These are phyloP conservation scores for Gymnopilus junonius DNA, from an alignment of 768 basidiomycete genomes.

Conservation along the genomic window DNA sequence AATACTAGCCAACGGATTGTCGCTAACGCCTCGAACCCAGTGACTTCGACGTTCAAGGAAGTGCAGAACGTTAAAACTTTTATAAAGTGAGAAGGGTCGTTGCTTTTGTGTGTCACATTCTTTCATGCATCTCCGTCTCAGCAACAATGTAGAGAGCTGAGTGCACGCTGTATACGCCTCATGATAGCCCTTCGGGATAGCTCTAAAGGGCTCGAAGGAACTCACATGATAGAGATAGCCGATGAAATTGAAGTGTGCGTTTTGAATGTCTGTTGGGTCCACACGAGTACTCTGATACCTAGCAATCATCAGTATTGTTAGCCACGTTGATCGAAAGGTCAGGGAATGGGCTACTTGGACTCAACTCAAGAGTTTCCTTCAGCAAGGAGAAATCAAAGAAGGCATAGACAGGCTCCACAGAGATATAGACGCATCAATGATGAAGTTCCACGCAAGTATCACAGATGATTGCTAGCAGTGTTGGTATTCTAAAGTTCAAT, in stretches of 20 bases:
- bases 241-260: slow-evolving; percentile 41
- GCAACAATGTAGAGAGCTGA: slow-evolving; percentile 43
- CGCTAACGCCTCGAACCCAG: slow-evolving; percentile 22
- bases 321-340: slow-evolving; percentile 34
- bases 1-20: neutral
- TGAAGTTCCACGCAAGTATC: slow-evolving; percentile 39
- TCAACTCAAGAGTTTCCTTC: slow-evolving; percentile 40
- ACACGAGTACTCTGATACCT: neutral
- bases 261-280: neutral
- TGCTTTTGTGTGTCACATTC: neutral
- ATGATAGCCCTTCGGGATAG: slow-evolving; percentile 38
- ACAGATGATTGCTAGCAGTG: neutral
- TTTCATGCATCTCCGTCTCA: slow-evolving; percentile 14
- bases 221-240: slow-evolving; percentile 29
- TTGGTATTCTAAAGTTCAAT: neutral
- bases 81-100: slow-evolving; percentile 33
- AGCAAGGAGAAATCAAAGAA: slow-evolving; percentile 43
- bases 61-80: slow-evolving; percentile 43
- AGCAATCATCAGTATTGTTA: slow-evolving; percentile 27
- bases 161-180: slow-evolving; percentile 34
- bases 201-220: slow-evolving; percentile 35
- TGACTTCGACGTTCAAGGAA: slow-evolving; percentile 29
- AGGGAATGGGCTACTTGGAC: slow-evolving; percentile 40
- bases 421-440: slow-evolving; percentile 40
- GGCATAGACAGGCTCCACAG: slow-evolving; percentile 42